These are phyloP conservation scores for Globisporangium barbulae DNA, from an alignment of 352 stramenopile genomes.

Conservation along the genomic window DNA sequence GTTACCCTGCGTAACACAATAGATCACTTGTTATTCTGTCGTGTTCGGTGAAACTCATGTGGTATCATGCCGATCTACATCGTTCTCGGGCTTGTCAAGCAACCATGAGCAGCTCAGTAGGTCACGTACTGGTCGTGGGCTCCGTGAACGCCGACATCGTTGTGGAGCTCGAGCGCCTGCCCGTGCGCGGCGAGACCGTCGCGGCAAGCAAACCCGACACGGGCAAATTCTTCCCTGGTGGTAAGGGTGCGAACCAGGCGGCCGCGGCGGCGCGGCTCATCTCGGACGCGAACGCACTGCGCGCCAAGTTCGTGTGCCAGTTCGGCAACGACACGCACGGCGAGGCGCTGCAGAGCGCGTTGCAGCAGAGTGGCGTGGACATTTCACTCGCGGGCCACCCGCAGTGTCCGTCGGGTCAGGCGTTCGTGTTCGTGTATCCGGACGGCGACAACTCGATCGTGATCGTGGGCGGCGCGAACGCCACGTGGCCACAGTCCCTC, in stretches of 20 bases:
- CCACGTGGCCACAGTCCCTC: constrained; percentile 48
- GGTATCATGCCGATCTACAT: not conserved
- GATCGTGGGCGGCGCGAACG: constrained; percentile 76
- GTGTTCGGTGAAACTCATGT: not conserved
- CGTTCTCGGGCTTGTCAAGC: not conserved
- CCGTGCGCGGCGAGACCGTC: constrained; percentile 65
- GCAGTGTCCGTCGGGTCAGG: constrained; percentile 60
- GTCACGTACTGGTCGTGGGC: constrained; percentile 67
- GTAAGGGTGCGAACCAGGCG: constrained; percentile 82
- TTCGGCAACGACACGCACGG: constrained; percentile 74
- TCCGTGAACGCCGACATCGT: constrained; percentile 85
- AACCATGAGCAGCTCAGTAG: constrained; percentile 18
- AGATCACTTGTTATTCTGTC: not conserved
- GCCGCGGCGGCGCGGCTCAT: constrained; percentile 50
- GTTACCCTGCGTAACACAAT: not conserved
- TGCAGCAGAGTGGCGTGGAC: constrained; percentile 35
- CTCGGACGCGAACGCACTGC: constrained; percentile 16
- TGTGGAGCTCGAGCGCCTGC: constrained; percentile 66
- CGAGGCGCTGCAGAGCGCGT: constrained; percentile 33
- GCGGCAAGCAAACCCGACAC: constrained; percentile 49
- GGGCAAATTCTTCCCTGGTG: constrained; percentile 61
- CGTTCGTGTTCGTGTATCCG: constrained; percentile 81
- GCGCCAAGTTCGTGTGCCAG: constrained; percentile 54
- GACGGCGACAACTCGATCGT: constrained; percentile 85
- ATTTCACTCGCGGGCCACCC: constrained; percentile 36